Conservation (phyloP, 1,284 basidiomycete genomes). For the Leccinum subrobustum region DNA sequence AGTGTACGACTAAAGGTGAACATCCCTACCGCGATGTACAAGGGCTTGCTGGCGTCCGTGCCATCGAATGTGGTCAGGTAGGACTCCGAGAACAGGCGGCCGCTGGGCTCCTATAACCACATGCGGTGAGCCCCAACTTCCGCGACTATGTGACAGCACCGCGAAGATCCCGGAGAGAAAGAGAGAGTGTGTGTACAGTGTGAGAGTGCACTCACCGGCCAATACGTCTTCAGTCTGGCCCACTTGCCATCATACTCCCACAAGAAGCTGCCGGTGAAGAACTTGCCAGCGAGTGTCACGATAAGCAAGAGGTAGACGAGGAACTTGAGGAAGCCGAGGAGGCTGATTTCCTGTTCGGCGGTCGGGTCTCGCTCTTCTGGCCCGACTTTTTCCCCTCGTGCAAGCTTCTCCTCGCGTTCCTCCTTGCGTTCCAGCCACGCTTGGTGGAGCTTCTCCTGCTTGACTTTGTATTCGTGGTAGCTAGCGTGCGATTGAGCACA, state of each 20-base stretch:
- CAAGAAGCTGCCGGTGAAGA: slow-evolving; percentile 76
- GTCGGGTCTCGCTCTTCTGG: slow-evolving; percentile 73
- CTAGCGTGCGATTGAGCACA: slow-evolving; percentile 37
- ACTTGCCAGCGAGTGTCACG: slow-evolving; percentile 65
- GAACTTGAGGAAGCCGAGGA: slow-evolving; percentile 67
- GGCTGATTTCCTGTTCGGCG: slow-evolving; percentile 60
- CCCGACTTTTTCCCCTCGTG: slow-evolving; percentile 68
- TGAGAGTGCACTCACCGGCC: slow-evolving; percentile 48
- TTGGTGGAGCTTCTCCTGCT: slow-evolving; percentile 58
- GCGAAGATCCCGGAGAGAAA: slow-evolving; percentile 3
- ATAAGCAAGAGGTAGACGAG: slow-evolving; percentile 55
- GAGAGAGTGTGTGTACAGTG: background rate
- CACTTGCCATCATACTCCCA: slow-evolving; percentile 75
- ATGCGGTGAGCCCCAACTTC: background rate
- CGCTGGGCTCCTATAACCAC: slow-evolving; percentile 44
- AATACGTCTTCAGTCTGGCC: slow-evolving; percentile 55
- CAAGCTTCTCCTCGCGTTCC: slow-evolving; percentile 69
- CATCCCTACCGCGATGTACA: slow-evolving; percentile 79
- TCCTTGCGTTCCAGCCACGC: slow-evolving; percentile 71
- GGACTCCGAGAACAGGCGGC: slow-evolving; percentile 72
- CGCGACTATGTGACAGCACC: background rate
- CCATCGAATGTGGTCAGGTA: slow-evolving; percentile 79
- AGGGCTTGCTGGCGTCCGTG: slow-evolving; percentile 59
- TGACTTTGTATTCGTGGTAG: slow-evolving; percentile 65
- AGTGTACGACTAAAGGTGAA: background rate